Evolutionary conservation across 495 filamentous ascomycete genomes (phyloP), one percentile per base, ranked within the genome.

Genomic region (Penicillium arizonense): DNA sequence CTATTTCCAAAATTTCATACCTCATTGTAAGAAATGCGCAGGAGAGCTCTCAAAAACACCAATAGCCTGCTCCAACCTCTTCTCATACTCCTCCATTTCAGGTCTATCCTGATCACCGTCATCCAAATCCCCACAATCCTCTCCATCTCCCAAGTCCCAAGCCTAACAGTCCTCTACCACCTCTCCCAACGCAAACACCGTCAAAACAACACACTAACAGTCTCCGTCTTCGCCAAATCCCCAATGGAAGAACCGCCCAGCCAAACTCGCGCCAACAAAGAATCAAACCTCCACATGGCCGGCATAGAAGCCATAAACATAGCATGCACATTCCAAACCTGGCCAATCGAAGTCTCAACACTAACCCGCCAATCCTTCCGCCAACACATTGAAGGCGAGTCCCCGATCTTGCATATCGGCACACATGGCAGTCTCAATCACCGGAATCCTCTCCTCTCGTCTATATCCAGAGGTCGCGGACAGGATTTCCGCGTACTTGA

Each of bases 401-500:
- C 59, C 16, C 32, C 51, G 32, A 54, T 68, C 26, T 57, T 68
- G 44, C 65, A 68, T 38, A 61, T 68, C 10, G 65, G 62, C n/a
- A 68, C 65, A 7, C 65, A 68, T 28, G 64, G 64, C 9, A 49
- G 54, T 34, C 33, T 68, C 50, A 58, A 68, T 24, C 6, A 37
- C 14, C 59, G 53, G 13, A 63, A 55, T 37, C 65, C 65, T 4
- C 60, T 68, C n/a, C 59, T 63, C 3, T 68, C 65, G 2, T 64
- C 57, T 10, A 68, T 68, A 18, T 66, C 62, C 3, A 61, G 64
- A 32, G 59, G 56, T 1, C 38, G 53, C 5, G 62, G 59, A 2
- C 57, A 68, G 43, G 59, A 65, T n/a, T 68, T 68, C 32, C 63
- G 59, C 2, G 65, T 68, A 0, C 41, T 57, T 4, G 65, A 68